phyloP scores from a whole-genome alignment of 163 green algal species.

The Chloromonas sp. region DNA sequence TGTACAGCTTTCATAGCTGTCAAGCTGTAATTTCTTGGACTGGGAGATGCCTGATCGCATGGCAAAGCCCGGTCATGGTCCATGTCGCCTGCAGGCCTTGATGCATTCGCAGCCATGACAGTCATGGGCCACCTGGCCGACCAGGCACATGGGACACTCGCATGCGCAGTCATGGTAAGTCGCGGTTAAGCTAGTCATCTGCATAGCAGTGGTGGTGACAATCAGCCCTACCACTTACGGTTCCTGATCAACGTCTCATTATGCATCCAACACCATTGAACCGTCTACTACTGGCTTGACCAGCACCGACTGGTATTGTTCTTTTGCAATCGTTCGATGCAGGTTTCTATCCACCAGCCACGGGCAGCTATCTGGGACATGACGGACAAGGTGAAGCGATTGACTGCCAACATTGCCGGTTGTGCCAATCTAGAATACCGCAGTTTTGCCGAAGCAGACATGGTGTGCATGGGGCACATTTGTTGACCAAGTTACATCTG shows the following conservation, averaged over 20 bases:
- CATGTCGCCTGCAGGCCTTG: constrained; percentile 36
- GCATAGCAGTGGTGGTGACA: not conserved
- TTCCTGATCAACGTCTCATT: too few relatives aligned
- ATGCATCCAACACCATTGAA: too few relatives aligned
- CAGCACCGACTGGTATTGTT: too few relatives aligned
- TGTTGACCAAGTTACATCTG: too few relatives aligned
- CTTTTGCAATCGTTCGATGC: constrained; percentile 28
- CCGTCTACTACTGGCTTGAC: too few relatives aligned
- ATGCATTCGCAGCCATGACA: constrained; percentile 59
- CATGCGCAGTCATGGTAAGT: not conserved
- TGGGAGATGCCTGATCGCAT: too few relatives aligned
- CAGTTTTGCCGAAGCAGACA: too few relatives aligned
- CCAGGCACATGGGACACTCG: constrained; percentile 2
- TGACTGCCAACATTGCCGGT: not conserved
- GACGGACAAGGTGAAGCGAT: constrained; percentile 43
- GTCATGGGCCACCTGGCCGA: constrained; percentile 69
- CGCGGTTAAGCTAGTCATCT: too few relatives aligned
- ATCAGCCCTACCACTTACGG: not conserved
- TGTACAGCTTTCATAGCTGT: too few relatives aligned
- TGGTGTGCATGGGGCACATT: too few relatives aligned
- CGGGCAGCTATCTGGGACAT: constrained; percentile 59
- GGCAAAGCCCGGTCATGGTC: not conserved
- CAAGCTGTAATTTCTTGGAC: too few relatives aligned
- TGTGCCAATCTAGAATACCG: not conserved
- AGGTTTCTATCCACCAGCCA: constrained; percentile 61